Evolutionary conservation across 352 stramenopile genomes (phyloP).

Genomic region (Pythium aphanidermatum): DNA sequence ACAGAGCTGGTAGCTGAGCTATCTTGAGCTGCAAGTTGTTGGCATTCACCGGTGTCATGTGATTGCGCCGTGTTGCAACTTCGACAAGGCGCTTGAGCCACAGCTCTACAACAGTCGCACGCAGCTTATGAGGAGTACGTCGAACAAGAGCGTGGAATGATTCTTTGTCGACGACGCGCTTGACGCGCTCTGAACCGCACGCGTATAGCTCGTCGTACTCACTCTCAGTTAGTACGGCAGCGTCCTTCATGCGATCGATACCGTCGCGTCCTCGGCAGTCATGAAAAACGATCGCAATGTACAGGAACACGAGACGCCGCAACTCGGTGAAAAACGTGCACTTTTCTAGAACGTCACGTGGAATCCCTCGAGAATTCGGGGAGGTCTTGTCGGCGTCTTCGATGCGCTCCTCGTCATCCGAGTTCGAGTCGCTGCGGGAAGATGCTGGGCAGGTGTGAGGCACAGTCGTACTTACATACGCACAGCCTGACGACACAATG

Average conservation of each 20-base stretch:
- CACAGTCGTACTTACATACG: conserved; percentile 51
- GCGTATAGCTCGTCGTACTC: conserved; percentile 71
- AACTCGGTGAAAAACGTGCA: conserved; percentile 75
- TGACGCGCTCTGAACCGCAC: conserved; percentile 53
- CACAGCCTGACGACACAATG: conserved; percentile 65
- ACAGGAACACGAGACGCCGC: conserved; percentile 71
- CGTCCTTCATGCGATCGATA: conserved; percentile 57
- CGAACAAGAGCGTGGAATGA: conserved; percentile 55
- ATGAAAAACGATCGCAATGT: conserved; percentile 82
- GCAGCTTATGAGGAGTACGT: conserved; percentile 62
- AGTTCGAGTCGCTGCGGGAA: conserved; percentile 3
- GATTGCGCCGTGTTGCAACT: conserved; percentile 47
- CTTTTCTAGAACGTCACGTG: conserved; percentile 58
- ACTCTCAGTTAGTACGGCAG: conserved; percentile 45
- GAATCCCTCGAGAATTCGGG: conserved; percentile 33
- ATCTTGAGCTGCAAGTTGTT: conserved; percentile 64
- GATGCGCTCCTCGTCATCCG: conserved; percentile 13
- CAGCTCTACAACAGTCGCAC: conserved; percentile 69
- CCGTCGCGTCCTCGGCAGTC: conserved; percentile 61
- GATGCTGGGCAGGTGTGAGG: conserved; percentile 1
- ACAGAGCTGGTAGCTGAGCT: conserved; percentile 56
- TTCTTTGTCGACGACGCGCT: conserved; percentile 32
- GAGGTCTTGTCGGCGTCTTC: conserved; percentile 4
- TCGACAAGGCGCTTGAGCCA: conserved; percentile 76
- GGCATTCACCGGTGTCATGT: conserved; percentile 48